phyloP scores from a whole-genome alignment of 257 asterid genomes.

The Linaria vulgaris region DNA sequence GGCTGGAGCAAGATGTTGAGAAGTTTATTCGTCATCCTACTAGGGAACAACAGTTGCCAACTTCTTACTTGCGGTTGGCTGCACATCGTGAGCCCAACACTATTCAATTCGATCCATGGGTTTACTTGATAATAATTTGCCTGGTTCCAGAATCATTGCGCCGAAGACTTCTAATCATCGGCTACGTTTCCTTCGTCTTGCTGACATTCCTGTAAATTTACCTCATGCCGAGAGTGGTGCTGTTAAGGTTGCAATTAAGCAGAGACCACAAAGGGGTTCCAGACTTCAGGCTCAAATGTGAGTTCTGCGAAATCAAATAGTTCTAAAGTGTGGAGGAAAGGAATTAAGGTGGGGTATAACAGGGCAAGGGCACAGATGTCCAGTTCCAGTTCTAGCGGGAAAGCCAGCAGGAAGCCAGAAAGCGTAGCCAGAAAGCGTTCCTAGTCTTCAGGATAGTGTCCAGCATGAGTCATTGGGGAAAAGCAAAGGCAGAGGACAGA shows the following conservation, averaged over 20 bases:
- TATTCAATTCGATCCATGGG: constrained; percentile 98
- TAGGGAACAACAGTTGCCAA: constrained; percentile 89
- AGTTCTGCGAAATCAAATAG: constrained; percentile 59
- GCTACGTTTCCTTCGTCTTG: constrained; percentile 76
- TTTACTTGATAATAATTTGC: constrained; percentile 77
- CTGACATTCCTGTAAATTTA: constrained; percentile 61
- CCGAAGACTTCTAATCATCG: constrained; percentile 64
- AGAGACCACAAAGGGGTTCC: constrained; percentile 93
- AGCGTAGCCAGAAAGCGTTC: constrained; percentile 64
- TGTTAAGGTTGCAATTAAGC: constrained; percentile 76
- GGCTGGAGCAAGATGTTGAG: constrained; percentile 98
- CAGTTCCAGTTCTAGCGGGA: constrained; percentile 64
- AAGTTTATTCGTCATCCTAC: constrained; percentile 81
- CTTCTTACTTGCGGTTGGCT: constrained; percentile 96
- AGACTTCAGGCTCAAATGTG: constrained; percentile 38
- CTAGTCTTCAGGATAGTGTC: constrained; percentile 58
- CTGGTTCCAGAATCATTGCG: constrained; percentile 86
- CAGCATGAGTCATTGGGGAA: constrained; percentile 54
- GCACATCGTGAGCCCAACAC: constrained; percentile 98
- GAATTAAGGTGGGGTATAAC: constrained; percentile 90
- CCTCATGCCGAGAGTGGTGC: constrained; percentile 55
- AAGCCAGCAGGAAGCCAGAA: constrained; percentile 49
- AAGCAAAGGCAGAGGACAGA: constrained; percentile 57
- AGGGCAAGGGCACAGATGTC: constrained; percentile 97
- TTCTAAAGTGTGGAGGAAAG: constrained; percentile 94